These are phyloP conservation scores for Phytophthora agathidicida DNA, from an alignment of 352 stramenopile genomes.

Conservation along the genomic window DNA sequence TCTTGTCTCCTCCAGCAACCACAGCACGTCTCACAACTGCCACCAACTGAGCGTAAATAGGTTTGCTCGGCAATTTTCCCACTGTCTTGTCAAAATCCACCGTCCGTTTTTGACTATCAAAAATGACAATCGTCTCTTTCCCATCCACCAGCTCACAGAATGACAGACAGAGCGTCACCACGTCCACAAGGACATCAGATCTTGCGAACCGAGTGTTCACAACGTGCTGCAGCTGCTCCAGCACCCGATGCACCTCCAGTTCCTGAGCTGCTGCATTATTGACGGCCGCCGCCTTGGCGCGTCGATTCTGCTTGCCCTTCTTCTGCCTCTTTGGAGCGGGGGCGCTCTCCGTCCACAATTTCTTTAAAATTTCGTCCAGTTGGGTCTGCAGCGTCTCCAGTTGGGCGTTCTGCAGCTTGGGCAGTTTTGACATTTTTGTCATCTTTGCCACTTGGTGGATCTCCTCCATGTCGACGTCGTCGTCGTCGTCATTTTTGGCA, in stretches of 20 bases:
- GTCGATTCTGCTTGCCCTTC: constrained; percentile 59
- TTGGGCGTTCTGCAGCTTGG: constrained; percentile 40
- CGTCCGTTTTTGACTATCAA: constrained; percentile 13
- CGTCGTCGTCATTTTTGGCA: constrained; percentile 8
- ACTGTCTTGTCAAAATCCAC: constrained; percentile 48
- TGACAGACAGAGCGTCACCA: constrained; percentile 49
- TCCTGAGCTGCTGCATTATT: constrained; percentile 10
- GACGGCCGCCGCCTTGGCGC: constrained; percentile 8
- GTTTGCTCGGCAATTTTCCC: constrained; percentile 41
- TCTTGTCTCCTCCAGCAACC: constrained; percentile 27
- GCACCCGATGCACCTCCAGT: constrained; percentile 43
- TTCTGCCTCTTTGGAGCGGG: constrained; percentile 66
- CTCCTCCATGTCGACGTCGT: constrained; percentile 30
- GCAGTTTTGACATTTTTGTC: constrained; percentile 10
- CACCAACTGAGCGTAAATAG: constrained; percentile 53
- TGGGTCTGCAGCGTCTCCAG: constrained; percentile 50
- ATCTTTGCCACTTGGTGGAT: constrained; percentile 8
- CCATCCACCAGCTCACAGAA: constrained; percentile 49
- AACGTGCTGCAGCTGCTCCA: constrained; percentile 46
- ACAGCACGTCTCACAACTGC: constrained; percentile 49
- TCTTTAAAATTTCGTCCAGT: constrained; percentile 42
- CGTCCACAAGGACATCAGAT: constrained; percentile 37
- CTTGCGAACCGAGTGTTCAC: constrained; percentile 42
- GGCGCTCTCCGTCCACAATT: constrained; percentile 33
- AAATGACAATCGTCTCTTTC: constrained; percentile 43